Percentiles rank a stretch among this genome's conserved stretches.
Conservation (phyloP, 805 yeast species). For the Saccharomyces kudriavzevii region DNA sequence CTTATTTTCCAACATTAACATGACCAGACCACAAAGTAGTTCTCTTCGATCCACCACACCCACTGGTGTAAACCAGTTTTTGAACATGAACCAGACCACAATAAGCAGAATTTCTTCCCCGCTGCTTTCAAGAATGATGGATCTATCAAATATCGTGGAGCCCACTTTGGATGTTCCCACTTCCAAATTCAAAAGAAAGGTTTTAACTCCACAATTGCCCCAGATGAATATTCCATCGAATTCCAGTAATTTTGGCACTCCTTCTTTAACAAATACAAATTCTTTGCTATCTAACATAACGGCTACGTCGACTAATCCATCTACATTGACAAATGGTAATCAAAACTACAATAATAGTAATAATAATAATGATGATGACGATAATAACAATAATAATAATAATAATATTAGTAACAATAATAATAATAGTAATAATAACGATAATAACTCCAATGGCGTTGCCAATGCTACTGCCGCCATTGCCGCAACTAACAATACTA, state of each 20-base stretch:
- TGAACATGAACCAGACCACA: slow-evolving; percentile 13
- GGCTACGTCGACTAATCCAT: not conserved
- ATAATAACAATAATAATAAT: slow-evolving; percentile 1
- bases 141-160: slow-evolving; percentile 20
- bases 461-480: not conserved
- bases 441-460: not conserved
- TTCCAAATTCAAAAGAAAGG: slow-evolving; percentile 14
- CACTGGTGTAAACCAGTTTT: slow-evolving; percentile 7
- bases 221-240: not conserved
- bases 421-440: not conserved
- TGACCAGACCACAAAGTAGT: slow-evolving; percentile 15
- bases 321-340: slow-evolving; percentile 1
- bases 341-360: slow-evolving; percentile 1
- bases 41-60: slow-evolving; percentile 21
- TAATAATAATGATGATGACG: too few relatives aligned
- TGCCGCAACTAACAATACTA: not conserved
- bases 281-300: not conserved
- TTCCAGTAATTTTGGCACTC: not conserved
- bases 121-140: slow-evolving; percentile 21
- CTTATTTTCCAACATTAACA: slow-evolving; percentile 2
- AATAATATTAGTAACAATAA: not conserved
- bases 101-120: slow-evolving; percentile 21
- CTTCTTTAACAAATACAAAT: not conserved
- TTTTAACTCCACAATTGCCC: slow-evolving; percentile 6
- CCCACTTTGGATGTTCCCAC: slow-evolving; percentile 24